Evolutionary conservation across 495 filamentous ascomycete genomes (phyloP).

Genomic region (Amniculicola lignicola): DNA sequence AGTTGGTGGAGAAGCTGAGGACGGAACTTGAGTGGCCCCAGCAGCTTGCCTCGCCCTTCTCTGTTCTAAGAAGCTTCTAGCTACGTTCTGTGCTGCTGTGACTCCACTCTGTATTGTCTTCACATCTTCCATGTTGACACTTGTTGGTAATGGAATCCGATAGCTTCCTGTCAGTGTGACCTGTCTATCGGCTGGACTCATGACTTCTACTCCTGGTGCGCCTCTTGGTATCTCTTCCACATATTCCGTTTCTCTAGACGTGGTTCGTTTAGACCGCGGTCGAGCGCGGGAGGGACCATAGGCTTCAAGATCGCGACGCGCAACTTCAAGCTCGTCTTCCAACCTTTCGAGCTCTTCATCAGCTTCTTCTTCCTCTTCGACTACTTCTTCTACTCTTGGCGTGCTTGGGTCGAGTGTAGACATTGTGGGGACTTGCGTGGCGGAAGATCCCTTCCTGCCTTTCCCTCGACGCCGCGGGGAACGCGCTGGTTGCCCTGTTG

Average conservation of each 20-base stretch:
- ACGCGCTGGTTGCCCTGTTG: background rate
- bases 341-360: conserved; percentile 17
- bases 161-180: conserved; percentile 30
- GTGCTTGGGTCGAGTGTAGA: conserved; percentile 1
- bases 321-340: conserved; percentile 25
- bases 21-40: background rate
- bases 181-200: conserved; percentile 5
- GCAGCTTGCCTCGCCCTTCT: conserved; percentile 5
- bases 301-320: conserved; percentile 16
- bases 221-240: conserved; percentile 29
- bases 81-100: conserved; percentile 26
- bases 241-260: conserved; percentile 9
- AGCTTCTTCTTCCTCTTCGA: conserved; percentile 23
- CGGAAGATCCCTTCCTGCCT: conserved; percentile 18
- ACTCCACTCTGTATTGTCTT: conserved; percentile 28
- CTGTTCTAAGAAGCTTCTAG: conserved; percentile 26
- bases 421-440: conserved; percentile 5
- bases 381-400: background rate
- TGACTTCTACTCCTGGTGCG: background rate
- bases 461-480: conserved; percentile 27
- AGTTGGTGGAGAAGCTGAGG: background rate
- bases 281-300: background rate
- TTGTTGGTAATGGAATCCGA: conserved; percentile 28
- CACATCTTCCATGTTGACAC: conserved; percentile 30
- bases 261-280: background rate